Percentiles rank a stretch among this genome's conserved stretches.
Evolutionary conservation across 768 basidiomycete genomes (phyloP).

Genomic region (Russula dissimulans): DNA sequence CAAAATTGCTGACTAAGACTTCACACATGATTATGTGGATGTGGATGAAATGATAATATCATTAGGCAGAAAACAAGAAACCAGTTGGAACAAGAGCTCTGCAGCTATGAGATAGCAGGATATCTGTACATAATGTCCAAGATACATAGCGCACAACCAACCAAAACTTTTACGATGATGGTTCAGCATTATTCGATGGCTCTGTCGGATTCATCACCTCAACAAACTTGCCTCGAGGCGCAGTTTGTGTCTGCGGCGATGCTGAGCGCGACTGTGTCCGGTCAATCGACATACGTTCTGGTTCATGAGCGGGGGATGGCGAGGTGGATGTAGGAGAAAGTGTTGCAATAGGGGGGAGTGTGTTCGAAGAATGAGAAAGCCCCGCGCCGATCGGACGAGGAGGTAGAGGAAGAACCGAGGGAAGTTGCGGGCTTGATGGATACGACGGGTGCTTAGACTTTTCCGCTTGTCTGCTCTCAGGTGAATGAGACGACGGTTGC

Average conservation of each 20-base stretch:
- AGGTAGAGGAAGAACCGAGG: conserved; percentile 60
- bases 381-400: conserved; percentile 60
- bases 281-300: conserved; percentile 45
- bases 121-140: conserved; percentile 17
- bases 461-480: conserved; percentile 46
- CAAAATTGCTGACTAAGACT: background rate
- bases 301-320: conserved; percentile 38
- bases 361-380: conserved; percentile 32
- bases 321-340: conserved; percentile 52
- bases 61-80: conserved; percentile 7
- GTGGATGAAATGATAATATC: background rate
- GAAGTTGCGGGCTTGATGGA: conserved; percentile 44
- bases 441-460: conserved; percentile 21
- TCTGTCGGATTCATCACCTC: conserved; percentile 46
- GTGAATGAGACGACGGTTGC: conserved; percentile 57
- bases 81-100: background rate
- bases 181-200: conserved; percentile 30
- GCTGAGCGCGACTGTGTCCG: conserved; percentile 32
- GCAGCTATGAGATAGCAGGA: conserved; percentile 6
- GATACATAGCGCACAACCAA: conserved; percentile 12
- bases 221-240: conserved; percentile 43
- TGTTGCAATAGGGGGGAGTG: conserved; percentile 63
- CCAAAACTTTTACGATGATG: conserved; percentile 21
- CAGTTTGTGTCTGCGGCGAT: conserved; percentile 35
- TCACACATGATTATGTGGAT: background rate